Evolutionary conservation across 169 alveolate genomes (phyloP).

Genomic region (Cryptosporidium parvum): DNA sequence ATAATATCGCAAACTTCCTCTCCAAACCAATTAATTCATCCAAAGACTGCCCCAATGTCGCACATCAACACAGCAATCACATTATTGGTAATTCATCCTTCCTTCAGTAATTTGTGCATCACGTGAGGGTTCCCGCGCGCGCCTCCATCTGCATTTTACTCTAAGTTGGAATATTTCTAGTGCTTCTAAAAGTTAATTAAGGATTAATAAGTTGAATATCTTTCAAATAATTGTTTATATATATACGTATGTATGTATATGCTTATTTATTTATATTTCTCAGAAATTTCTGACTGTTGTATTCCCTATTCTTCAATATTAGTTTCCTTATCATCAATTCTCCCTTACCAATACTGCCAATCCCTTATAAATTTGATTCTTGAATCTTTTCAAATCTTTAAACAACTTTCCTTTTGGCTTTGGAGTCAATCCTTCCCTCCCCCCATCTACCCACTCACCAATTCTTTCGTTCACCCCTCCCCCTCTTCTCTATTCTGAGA

Average conservation of each 20-base stretch:
- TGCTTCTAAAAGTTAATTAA: neutral
- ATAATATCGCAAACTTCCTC: conserved; percentile 11
- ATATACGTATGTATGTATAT: neutral
- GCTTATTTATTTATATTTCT: too few species aligned
- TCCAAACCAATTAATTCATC: conserved; percentile 1
- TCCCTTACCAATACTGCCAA: too few species aligned
- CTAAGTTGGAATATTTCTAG: neutral
- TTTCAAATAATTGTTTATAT: neutral
- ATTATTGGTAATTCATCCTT: conserved; percentile 9
- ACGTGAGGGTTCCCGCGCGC: neutral
- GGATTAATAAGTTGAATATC: neutral
- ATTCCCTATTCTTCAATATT: too few species aligned
- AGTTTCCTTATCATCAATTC: too few species aligned
- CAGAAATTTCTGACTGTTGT: too few species aligned
- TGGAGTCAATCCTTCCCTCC: neutral
- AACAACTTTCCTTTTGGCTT: too few species aligned
- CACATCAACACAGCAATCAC: neutral
- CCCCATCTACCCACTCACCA: neutral
- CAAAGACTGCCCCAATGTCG: neutral
- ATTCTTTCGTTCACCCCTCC: neutral
- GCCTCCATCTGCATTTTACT: neutral
- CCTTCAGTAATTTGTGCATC: neutral
- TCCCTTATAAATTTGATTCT: too few species aligned
- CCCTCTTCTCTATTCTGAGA: neutral
- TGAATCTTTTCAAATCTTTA: too few species aligned